Base-by-base conservation (phyloP, 2,329 filamentous ascomycete genomes). In the Penicillium sclerotiorum region DNA sequence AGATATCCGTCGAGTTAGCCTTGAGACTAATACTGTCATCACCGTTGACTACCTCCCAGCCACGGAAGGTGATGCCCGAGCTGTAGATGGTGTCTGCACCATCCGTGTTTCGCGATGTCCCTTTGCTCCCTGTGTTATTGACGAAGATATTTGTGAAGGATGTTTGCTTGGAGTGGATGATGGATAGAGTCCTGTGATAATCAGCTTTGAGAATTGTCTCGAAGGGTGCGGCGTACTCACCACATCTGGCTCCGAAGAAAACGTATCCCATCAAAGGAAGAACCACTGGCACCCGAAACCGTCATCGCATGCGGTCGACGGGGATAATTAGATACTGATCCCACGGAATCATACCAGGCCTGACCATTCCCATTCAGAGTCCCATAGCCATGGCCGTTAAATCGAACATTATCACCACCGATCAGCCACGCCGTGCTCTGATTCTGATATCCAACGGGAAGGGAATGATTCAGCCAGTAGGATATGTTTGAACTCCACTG, bases 241-340 rank as follows among this genome's bases (percentile, higher is more conserved):
- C 82, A 85, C 81, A 85, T 84, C 66, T 84, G 81, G 52, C 76
- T 80, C 52, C 81, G 76, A 7, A 84, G 23, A 22, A 66, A 63
- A 2, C 49, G 52, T 1, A 66, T 11, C 1, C 63, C 61, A 17
- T 38, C 32, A 28, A 66, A 47, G 2, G 54, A 53, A 8, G 56
- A 60, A 25, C 60, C 56, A 7, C 41, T 57, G 4, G 55, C 23
- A 1, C 40, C 45, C 2, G 37, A 46, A 18, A 69, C 46, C 1
- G 67, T 69, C 33, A 69, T 49, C 4, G 60, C 58, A 37, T 63
- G 56, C 6, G 67, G 67, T 18, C 67, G 57, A 1, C 65, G 54
- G 0, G 66, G 63, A 30, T 69, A 67, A 38, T 69, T 68, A 8
- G 64, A 66, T 13, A 49, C 56, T 12, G 55, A 56, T 11, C 47